phyloP scores from a whole-genome alignment of 1,284 basidiomycete genomes.

The Boletus chippewaensis region DNA sequence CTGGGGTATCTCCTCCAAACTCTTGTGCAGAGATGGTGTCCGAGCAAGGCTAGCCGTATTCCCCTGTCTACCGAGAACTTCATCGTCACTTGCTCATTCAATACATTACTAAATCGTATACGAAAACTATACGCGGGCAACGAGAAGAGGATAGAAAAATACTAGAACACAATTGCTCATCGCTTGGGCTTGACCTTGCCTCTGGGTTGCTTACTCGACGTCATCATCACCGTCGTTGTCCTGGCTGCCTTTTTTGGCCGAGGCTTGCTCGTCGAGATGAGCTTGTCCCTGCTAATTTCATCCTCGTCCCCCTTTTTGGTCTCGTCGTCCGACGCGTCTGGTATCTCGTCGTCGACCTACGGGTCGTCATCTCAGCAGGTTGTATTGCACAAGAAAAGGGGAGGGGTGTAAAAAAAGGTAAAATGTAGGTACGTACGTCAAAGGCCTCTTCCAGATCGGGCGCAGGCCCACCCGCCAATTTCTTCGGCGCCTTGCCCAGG shows the following conservation, averaged over 20 bases:
- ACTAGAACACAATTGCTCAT: slow-evolving; percentile 1
- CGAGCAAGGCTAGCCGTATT: no score
- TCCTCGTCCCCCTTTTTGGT: slow-evolving; percentile 33
- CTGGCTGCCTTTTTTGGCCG: slow-evolving; percentile 32
- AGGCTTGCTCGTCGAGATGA: slow-evolving; percentile 40
- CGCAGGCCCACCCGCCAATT: slow-evolving; percentile 61
- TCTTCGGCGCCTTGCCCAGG: slow-evolving; percentile 72
- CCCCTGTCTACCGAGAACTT: no score
- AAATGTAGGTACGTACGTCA: slow-evolving; percentile 36
- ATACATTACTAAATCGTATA: slow-evolving; percentile 8
- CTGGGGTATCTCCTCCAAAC: no score
- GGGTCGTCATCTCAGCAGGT: neutral
- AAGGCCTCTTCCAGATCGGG: slow-evolving; percentile 90
- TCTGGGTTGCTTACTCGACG: slow-evolving; percentile 14
- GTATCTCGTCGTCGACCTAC: slow-evolving; percentile 31
- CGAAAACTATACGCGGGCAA: no score
- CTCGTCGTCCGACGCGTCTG: slow-evolving; percentile 49
- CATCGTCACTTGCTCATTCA: no score
- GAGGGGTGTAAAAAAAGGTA: neutral
- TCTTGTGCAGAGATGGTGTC: no score
- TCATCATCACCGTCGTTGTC: slow-evolving; percentile 6
- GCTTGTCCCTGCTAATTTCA: slow-evolving; percentile 43
- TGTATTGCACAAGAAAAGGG: neutral
- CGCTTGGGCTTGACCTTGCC: slow-evolving; percentile 21
- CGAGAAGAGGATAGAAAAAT: no score